Percentiles rank a stretch among this genome's conserved stretches.
These are phyloP conservation scores for Yamadazyma pseudoaaseri DNA, from an alignment of 1,139 yeast genomes.

Conservation along the genomic window DNA sequence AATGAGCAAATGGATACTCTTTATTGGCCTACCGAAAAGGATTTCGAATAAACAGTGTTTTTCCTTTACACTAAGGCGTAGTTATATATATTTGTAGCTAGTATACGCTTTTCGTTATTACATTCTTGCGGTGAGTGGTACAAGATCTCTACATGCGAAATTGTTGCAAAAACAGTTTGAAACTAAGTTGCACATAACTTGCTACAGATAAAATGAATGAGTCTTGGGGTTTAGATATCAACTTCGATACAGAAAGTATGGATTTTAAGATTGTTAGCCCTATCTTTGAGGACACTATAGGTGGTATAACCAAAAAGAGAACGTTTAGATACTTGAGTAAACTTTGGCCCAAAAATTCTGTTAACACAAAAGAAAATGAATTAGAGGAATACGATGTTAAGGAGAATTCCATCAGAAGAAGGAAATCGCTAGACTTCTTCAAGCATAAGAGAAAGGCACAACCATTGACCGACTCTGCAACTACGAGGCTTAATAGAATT, in stretches of 20 bases:
- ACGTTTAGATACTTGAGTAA: conserved; percentile 1
- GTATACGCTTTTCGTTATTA: too few species aligned
- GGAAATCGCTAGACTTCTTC: conserved; percentile 4
- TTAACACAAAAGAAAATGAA: background rate
- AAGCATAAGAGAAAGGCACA: background rate
- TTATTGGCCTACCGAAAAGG: too few species aligned
- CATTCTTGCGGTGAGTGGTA: too few species aligned
- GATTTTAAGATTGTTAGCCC: conserved; percentile 5
- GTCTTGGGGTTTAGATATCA: conserved; percentile 2
- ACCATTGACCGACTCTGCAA: background rate
- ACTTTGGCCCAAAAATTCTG: conserved; percentile 2
- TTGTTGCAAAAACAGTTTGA: too few species aligned
- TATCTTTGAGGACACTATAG: background rate
- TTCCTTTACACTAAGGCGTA: too few species aligned
- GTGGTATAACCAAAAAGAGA: background rate
- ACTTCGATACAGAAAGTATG: conserved; percentile 9
- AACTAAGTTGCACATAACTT: too few species aligned
- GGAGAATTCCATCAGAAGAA: background rate
- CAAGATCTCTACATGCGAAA: too few species aligned
- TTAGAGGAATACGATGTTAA: background rate
- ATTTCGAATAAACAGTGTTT: too few species aligned
- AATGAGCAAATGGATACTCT: too few species aligned
- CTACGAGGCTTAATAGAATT: background rate
- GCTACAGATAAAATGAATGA: conserved; percentile 3
- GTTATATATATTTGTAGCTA: too few species aligned